A percentile compares a stretch with the other conserved stretches of the same genome.
phyloP scores from a whole-genome alignment of 176 grass and related monocot genomes.

The Cenchrus americanus region DNA sequence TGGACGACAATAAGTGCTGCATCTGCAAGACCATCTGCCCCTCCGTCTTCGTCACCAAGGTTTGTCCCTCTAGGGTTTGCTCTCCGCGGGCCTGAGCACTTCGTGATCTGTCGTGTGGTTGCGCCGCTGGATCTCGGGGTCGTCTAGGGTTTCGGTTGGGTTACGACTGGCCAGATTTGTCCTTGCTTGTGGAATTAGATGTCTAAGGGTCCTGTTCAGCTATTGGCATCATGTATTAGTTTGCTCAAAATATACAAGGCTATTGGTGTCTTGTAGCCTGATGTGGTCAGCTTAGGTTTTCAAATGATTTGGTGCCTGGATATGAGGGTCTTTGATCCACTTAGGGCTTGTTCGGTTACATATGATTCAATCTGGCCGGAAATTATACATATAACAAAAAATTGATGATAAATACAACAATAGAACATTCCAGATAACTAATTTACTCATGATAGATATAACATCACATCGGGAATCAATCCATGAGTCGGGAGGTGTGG shows the following conservation, averaged over 20 bases:
- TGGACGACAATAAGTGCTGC: constrained; percentile 75
- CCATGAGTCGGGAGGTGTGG: no score
- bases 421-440: no score
- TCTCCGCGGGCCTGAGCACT: neutral
- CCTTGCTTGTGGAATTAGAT: constrained; percentile 13
- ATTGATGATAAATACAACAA: no score
- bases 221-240: neutral
- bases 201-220: neutral
- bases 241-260: neutral
- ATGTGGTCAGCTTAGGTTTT: neutral
- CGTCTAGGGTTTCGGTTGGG: constrained; percentile 31
- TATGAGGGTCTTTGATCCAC: neutral
- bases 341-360: neutral
- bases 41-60: constrained; percentile 83
- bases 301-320: neutral
- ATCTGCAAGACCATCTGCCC: constrained; percentile 87
- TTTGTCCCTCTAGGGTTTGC: constrained; percentile 23
- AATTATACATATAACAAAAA: no score
- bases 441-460: no score
- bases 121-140: constrained; percentile 32
- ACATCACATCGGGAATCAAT: no score
- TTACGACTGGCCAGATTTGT: neutral
- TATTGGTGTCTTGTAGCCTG: neutral
- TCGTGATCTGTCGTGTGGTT: neutral
- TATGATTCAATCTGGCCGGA: no score